Evolutionary conservation across 2,329 filamentous ascomycete genomes (phyloP), one percentile per base, ranked within the genome.

Genomic region (Chaetomium sp.): DNA sequence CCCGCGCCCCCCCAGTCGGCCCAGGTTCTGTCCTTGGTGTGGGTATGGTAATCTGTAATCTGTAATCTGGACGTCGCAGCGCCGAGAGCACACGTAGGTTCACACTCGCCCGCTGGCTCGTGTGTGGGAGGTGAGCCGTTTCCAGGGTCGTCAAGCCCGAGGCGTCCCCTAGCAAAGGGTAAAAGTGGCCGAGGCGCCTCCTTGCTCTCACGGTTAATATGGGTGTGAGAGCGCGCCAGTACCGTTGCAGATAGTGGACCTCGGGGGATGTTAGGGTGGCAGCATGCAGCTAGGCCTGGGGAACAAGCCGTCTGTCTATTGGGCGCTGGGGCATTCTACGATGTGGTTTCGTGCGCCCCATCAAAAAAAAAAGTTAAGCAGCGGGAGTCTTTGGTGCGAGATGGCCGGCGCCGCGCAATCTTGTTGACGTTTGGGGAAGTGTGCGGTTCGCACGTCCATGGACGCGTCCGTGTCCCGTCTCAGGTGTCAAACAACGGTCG

Each of bases 131-230:
- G 19, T 27, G 19, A 27, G 19, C 19, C 19, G 19, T 27, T 27
- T 27, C 19, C 19, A 52, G 33, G 38, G 8, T n/a, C 35, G 45
- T 45, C 47, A 27, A 43, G 37, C 37, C n/a, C 14, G 50, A 33
- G 45, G 52, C 9, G 53, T 47, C 43, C 33, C 10, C 10, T 12
- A 33, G 38, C 45, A 9, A 34, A 27, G 42, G 10, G 36, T 27
- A n/a, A 11, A n/a, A n/a, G 8, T 44, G 44, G 27, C 49, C 48
- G 34, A 27, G 54, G 49, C 43, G 37, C 37, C 42, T 47, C 44
- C 49, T 44, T 55, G 53, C 32, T 32, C 33, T 36, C 35, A 54
- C 60, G 58, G 61, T 52, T 62, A 63, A 61, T 62, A 56, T 58
- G 58, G 51, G 53, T 37, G 55, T 53, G 58, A n/a, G 50, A 27